Percentiles rank a stretch among this genome's conserved stretches.
Conservation (phyloP, 768 basidiomycete genomes). For the Suillus ampliporus region DNA sequence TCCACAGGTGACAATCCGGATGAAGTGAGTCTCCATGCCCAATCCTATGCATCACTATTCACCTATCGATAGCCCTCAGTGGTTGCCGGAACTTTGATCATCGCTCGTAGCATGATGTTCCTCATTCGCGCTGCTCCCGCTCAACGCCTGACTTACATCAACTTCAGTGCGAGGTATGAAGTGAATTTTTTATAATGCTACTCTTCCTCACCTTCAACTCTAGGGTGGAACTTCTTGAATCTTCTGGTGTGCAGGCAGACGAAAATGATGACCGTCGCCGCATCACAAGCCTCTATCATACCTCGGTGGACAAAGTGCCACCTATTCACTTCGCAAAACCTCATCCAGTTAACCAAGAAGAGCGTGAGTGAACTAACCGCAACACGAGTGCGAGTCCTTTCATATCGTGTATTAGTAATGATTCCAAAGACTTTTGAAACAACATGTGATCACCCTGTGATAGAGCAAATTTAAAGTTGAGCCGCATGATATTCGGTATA, state of each 20-base stretch:
- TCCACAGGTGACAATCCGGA: constrained; percentile 31
- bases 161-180: constrained; percentile 49
- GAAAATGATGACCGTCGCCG: constrained; percentile 28
- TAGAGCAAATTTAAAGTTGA: background rate
- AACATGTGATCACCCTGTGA: no score
- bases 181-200: background rate
- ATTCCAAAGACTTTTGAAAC: no score
- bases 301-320: constrained; percentile 34
- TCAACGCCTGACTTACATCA: constrained; percentile 36
- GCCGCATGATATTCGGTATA: constrained; percentile 37
- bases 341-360: constrained; percentile 11
- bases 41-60: no score
- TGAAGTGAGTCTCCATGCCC: constrained; percentile 22
- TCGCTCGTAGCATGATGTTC: constrained; percentile 46
- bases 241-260: constrained; percentile 19
- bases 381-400: background rate
- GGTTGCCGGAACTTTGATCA: constrained; percentile 46
- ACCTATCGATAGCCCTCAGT: constrained; percentile 29
- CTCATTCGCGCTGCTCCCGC: constrained; percentile 47
- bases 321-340: constrained; percentile 39
- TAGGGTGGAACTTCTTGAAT: constrained; percentile 33
- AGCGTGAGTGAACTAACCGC: background rate
- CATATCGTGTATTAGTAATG: background rate
- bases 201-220: background rate
- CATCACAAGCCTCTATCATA: constrained; percentile 44